Percentiles rank a stretch among this genome's conserved stretches.
phyloP scores from a whole-genome alignment of 495 filamentous ascomycete species.

The Penicillium turbatum region DNA sequence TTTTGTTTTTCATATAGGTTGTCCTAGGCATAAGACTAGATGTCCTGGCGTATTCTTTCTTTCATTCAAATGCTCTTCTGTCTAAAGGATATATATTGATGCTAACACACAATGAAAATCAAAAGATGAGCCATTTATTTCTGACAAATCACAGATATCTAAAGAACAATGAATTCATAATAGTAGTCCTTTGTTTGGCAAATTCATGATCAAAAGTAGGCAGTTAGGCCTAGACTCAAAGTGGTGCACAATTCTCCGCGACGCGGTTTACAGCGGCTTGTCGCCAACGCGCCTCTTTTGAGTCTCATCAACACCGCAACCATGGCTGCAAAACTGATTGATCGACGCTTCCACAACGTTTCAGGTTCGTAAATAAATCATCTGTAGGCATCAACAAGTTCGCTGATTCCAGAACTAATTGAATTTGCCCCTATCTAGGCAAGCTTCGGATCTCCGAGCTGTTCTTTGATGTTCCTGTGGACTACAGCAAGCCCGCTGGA shows the following conservation, averaged over 20 bases:
- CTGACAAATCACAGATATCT: too few species aligned
- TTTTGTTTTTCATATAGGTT: neutral
- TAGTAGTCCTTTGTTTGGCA: neutral
- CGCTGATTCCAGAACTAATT: slow-evolving; percentile 2
- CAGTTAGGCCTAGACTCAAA: neutral
- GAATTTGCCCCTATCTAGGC: slow-evolving; percentile 43
- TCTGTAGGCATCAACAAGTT: neutral
- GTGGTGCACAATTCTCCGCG: neutral
- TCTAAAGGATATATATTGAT: too few species aligned
- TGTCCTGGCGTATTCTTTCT: too few species aligned
- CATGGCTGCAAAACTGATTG: slow-evolving; percentile 45
- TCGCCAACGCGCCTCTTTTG: neutral
- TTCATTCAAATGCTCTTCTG: too few species aligned
- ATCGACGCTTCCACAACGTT: slow-evolving; percentile 40
- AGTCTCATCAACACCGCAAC: slow-evolving; percentile 4
- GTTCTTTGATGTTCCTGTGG: slow-evolving; percentile 79
- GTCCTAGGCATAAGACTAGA: neutral
- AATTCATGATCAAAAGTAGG: neutral
- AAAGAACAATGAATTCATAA: too few species aligned
- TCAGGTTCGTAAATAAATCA: slow-evolving; percentile 29
- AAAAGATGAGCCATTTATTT: too few species aligned
- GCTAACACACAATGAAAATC: too few species aligned
- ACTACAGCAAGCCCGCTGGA: slow-evolving; percentile 61
- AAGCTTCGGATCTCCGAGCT: slow-evolving; percentile 73
- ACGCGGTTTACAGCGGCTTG: slow-evolving; percentile 2